A percentile compares a stretch with the other conserved stretches of the same genome.
Evolutionary conservation across 163 green algal species (phyloP).

Genomic region (Volvox carteri): DNA sequence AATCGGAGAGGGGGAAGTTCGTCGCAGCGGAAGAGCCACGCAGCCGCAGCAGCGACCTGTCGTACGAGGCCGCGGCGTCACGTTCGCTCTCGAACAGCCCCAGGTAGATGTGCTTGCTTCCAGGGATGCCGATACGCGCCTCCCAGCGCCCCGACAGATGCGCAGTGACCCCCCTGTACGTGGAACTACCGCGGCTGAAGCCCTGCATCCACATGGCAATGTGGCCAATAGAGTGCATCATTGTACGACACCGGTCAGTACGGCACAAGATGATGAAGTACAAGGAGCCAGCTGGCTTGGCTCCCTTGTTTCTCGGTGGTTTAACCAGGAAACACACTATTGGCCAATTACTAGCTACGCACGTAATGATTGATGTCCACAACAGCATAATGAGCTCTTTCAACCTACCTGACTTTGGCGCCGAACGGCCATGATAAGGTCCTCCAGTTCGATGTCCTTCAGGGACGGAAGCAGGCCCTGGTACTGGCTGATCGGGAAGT

Average conservation of each 20-base stretch:
- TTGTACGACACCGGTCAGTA: not conserved
- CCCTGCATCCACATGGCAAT: constrained; percentile 70
- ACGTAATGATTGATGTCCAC: no score
- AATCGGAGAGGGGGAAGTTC: constrained; percentile 91
- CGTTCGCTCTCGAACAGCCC: constrained; percentile 74
- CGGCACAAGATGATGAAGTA: not conserved
- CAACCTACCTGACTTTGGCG: constrained; percentile 75
- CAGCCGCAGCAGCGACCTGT: constrained; percentile 83
- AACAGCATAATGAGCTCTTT: no score
- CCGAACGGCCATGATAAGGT: constrained; percentile 94
- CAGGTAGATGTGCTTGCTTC: constrained; percentile 82
- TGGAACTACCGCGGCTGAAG: constrained; percentile 87
- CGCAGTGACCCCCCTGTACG: constrained; percentile 88
- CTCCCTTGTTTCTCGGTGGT: not conserved
- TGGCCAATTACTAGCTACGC: no score
- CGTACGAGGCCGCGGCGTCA: constrained; percentile 84
- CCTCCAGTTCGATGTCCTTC: constrained; percentile 87
- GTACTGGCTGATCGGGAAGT: constrained; percentile 75
- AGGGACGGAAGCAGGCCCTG: constrained; percentile 83
- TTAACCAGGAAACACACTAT: no score
- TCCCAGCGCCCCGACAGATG: constrained; percentile 92
- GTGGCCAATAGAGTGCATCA: not conserved
- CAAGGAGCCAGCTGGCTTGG: not conserved
- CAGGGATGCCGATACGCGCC: constrained; percentile 88
- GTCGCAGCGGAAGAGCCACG: constrained; percentile 83